phyloP scores from a whole-genome alignment of 257 asterid genomes.

The Gentiana straminea region DNA sequence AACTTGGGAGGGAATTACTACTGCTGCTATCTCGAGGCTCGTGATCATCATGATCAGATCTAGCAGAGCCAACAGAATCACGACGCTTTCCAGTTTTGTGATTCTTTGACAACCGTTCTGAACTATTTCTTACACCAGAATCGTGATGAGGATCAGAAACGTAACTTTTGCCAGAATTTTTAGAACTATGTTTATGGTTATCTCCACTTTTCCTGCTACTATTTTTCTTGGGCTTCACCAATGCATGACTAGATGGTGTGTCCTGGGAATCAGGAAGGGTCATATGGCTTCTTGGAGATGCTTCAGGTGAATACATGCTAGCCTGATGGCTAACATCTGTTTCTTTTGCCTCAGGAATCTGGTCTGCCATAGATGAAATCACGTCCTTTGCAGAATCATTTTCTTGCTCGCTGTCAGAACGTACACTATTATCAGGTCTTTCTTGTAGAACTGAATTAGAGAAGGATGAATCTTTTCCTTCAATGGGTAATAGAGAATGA shows the following conservation, averaged over 20 bases:
- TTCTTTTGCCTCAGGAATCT: slow-evolving; percentile 32
- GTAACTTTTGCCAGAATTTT: slow-evolving; percentile 36
- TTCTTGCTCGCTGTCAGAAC: slow-evolving; percentile 18
- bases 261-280: slow-evolving; percentile 61
- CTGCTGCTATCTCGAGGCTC: slow-evolving; percentile 70
- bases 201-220: slow-evolving; percentile 43
- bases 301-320: slow-evolving; percentile 49
- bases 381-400: slow-evolving; percentile 14
- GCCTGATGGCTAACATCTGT: slow-evolving; percentile 26
- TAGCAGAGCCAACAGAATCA: slow-evolving; percentile 56
- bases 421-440: slow-evolving; percentile 17
- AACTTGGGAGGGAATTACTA: slow-evolving; percentile 73
- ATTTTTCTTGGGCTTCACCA: slow-evolving; percentile 47
- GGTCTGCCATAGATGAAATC: slow-evolving; percentile 26
- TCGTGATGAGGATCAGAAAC: slow-evolving; percentile 33
- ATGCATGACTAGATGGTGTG: slow-evolving; percentile 67
- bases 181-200: slow-evolving; percentile 34
- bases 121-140: slow-evolving; percentile 37
- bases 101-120: slow-evolving; percentile 51
- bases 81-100: slow-evolving; percentile 53
- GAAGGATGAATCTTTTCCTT: slow-evolving; percentile 25
- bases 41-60: slow-evolving; percentile 53
- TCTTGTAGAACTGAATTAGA: slow-evolving; percentile 25
- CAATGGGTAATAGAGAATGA: slow-evolving; percentile 16
- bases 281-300: slow-evolving; percentile 61